Base-by-base conservation (phyloP, 495 filamentous ascomycete species). In the Xylaria palmicola region DNA sequence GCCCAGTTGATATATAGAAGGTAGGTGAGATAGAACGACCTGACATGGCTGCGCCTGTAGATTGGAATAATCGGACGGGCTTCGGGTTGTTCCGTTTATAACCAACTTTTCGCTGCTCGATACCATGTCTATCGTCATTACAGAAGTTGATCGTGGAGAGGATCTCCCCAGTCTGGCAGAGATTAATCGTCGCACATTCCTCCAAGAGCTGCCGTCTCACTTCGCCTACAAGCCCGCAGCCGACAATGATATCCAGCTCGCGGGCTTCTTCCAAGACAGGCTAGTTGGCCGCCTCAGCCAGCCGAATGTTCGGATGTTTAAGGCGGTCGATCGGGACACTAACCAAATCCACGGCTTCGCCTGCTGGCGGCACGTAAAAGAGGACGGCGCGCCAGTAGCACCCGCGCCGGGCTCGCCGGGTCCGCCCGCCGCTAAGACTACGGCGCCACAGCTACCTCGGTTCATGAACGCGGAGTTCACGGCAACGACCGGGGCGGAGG, bases 91-190 rank as follows among this genome's bases (percentile, higher is more conserved):
- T 26, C 3, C 26, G 6, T 9, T 10, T 26, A 22, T 24, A 3
- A 7, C 12, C 20, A 6, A 45, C 8, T 45, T 45, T 22, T 43
- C 39, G 39, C 39, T 43, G 9, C 3, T 17, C 39, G 6, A 43
- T 20, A 43, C 15, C n/a, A 49, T 49, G 45, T 8, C 24, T 4
- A 6, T 32, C 45, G 30, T 17, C 15, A 17, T 49, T 13, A 17
- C 15, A 5, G 24, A 29, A 8, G 27, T 30, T 7, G 26, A 49
- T 2, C 45, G 12, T 13, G 26, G 17, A 17, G 17, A 53, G 26
- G 58, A 61, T 19, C 32, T 61, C 7, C 32, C 58, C 13, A 2
- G 12, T 26, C 58, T 61, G 8, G 58, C 58, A 41, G 58, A 61
- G 30, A 53, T 61, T 12, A 61, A 61, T 32, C 44, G 44, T n/a